Evolutionary conservation across 2,329 filamentous ascomycete genomes (phyloP).

Genomic region (Cytospora mali): DNA sequence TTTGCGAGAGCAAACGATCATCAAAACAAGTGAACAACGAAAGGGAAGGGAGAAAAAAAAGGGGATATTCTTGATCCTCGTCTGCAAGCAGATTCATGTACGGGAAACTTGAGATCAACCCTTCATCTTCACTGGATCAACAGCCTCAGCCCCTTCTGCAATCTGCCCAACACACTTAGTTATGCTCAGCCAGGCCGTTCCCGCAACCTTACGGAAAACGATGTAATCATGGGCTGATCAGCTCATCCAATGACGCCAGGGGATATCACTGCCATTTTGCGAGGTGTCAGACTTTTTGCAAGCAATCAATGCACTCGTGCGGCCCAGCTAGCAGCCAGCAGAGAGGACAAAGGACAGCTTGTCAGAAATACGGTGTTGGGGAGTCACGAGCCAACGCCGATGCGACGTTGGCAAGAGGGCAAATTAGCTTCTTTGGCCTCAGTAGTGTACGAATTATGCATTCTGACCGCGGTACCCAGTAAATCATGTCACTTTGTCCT

Average conservation of each 20-base stretch:
- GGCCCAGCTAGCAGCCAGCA: constrained; percentile 13
- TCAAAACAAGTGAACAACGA: constrained; percentile 2
- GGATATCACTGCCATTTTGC: constrained; percentile 9
- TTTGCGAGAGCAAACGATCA: constrained; percentile 2
- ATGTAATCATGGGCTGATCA: constrained; percentile 8
- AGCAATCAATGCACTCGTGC: constrained; percentile 20
- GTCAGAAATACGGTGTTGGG: constrained; percentile 9
- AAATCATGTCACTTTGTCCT: background rate
- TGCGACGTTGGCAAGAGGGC: constrained; percentile 5
- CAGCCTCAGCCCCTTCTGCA: constrained; percentile 10
- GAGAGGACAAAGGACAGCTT: background rate
- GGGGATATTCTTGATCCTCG: background rate
- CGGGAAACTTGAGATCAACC: background rate
- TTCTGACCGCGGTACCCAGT: background rate
- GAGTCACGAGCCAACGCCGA: constrained; percentile 12
- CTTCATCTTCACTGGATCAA: constrained; percentile 10
- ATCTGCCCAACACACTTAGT: background rate
- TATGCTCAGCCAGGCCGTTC: constrained; percentile 15
- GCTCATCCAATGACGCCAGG: constrained; percentile 3
- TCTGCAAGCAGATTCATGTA: background rate
- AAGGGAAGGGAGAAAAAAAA: no score
- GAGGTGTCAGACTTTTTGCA: constrained; percentile 15
- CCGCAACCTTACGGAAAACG: constrained; percentile 6
- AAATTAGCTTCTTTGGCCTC: constrained; percentile 4
- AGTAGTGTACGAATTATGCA: background rate